These are phyloP conservation scores for Linum trigynum DNA, from an alignment of 345 rosid species.

Conservation along the genomic window DNA sequence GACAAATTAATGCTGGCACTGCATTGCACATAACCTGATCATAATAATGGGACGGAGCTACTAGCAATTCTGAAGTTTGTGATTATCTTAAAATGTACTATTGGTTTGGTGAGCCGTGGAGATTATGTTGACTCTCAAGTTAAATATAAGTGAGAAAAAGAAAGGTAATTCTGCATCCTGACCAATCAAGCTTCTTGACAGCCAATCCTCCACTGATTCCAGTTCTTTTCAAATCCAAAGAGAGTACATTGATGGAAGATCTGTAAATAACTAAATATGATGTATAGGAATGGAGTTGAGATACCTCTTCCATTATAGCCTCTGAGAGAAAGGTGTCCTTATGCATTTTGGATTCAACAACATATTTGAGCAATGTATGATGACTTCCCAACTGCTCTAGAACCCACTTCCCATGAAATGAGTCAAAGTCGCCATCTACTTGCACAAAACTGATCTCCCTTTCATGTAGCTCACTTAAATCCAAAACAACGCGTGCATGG, in stretches of 20 bases:
- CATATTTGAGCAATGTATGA: conserved; percentile 80
- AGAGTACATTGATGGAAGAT: neutral
- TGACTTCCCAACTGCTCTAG: conserved; percentile 84
- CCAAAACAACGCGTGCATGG: conserved; percentile 89
- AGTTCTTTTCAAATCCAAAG: neutral
- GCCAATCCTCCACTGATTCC: neutral
- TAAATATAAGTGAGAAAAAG: neutral
- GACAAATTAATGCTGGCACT: no score
- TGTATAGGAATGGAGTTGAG: neutral
- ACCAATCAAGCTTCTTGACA: no score
- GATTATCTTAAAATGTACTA: neutral
- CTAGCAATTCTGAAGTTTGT: neutral
- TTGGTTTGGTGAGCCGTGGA: neutral
- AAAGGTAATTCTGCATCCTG: neutral
- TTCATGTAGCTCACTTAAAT: conserved; percentile 67
- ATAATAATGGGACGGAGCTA: neutral
- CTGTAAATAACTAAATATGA: neutral
- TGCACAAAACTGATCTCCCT: conserved; percentile 83
- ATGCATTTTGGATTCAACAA: conserved; percentile 85
- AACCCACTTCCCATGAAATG: conserved; percentile 90
- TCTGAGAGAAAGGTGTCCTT: conserved; percentile 84
- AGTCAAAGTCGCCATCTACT: conserved; percentile 89
- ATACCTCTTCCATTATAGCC: conserved; percentile 97
- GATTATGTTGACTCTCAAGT: neutral
- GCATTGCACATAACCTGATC: neutral